Percentiles rank a stretch among this genome's conserved stretches.
Evolutionary conservation across 2,329 filamentous ascomycete genomes (phyloP).

Genomic region (Dactylellina haptotyla): DNA sequence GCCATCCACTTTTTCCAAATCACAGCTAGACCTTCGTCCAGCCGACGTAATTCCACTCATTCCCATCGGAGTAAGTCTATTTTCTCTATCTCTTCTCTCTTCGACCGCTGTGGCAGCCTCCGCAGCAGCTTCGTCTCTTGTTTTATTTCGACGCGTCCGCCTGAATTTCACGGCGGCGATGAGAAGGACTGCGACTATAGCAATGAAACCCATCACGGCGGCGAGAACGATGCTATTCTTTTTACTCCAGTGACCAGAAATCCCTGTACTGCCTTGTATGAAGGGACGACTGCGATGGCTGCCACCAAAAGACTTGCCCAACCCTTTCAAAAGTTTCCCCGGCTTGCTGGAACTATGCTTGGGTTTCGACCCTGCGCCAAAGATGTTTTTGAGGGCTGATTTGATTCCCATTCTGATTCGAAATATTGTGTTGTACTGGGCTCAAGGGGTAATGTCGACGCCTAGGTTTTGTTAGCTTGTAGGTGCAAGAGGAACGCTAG

Average conservation of each 20-base stretch:
- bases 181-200: neutral
- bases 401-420: slow-evolving; percentile 33
- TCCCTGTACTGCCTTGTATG: neutral
- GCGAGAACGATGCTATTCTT: neutral
- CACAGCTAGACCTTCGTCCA: too few relatives aligned
- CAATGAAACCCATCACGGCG: slow-evolving; percentile 12
- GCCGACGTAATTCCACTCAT: too few relatives aligned
- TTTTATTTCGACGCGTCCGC: neutral
- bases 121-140: neutral
- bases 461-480: too few relatives aligned
- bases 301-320: neutral
- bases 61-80: too few relatives aligned
- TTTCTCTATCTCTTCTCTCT: neutral
- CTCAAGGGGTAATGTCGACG: too few relatives aligned
- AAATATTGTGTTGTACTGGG: too few relatives aligned
- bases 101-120: neutral
- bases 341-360: slow-evolving; percentile 4
- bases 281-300: slow-evolving; percentile 9
- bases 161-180: neutral
- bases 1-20: too few relatives aligned
- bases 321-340: slow-evolving; percentile 1
- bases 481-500: neutral
- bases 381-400: slow-evolving; percentile 4
- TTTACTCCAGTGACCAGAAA: neutral
- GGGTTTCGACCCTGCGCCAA: slow-evolving; percentile 17